Evolutionary conservation across 176 grass and related monocot genomes (phyloP), one percentile per base, ranked within the genome.

Genomic region (Raddia guianensis): DNA sequence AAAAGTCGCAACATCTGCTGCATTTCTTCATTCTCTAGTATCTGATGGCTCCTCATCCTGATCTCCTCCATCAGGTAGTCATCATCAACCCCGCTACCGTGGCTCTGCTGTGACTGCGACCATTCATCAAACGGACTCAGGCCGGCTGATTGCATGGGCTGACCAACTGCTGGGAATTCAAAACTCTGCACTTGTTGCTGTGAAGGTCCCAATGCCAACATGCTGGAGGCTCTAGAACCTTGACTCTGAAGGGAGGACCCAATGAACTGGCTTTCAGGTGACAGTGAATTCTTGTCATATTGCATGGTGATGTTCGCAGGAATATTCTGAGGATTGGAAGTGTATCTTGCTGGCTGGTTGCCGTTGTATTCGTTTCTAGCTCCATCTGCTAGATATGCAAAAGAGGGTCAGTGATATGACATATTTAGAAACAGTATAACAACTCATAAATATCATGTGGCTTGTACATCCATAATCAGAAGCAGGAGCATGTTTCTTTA

Each of bases 41-140:
- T 95, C 75, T 99, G 86, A 55, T 99, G 91, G 70, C 97, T 99
- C 69, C 89, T 86, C 90, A 90, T 85, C 49, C 97, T 90, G 52
- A 99, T 99, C 83, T 96, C 95, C 84, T 99, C 97, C 82, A 91
- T 95, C 84, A 96, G 74, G 85, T 88, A 99, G 73, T 99, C 92
- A 62, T 99, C 92, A 62, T 94, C 92, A 49, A 91, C 86, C 42
- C 78, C 68, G 21, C 83, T 19, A 12, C 81, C 50, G n/a, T 80
- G 84, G 68, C 84, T 82, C 53, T 89, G 84, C 48, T 77, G 86
- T 6, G 78, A 72, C 10, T 69, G 67, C 0, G 86, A 20, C 92
- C 92, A 91, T 48, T 89, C 86, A 40, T 94, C 86, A 1, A 86
- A 86, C 44, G 83, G 53, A 68, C 63, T 83, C 46, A 74, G 18